Percentiles rank a stretch among this genome's conserved stretches.
Evolutionary conservation across 1,284 basidiomycete species (phyloP).

Genomic region (Tilletia horrida): DNA sequence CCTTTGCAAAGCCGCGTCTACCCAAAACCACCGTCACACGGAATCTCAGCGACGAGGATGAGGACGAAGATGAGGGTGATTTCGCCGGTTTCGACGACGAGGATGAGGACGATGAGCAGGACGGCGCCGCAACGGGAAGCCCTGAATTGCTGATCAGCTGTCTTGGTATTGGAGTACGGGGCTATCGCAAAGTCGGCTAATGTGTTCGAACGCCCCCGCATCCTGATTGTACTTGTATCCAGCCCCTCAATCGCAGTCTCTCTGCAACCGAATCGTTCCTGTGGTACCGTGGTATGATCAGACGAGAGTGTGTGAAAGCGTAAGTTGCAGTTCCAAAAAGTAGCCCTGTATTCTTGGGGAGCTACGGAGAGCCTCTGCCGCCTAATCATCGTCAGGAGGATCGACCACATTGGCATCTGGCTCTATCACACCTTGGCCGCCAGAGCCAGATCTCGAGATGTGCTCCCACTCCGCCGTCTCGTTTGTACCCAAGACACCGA

Average conservation of each 20-base stretch:
- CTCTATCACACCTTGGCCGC: constrained; percentile 6
- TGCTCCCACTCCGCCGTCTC: constrained; percentile 17
- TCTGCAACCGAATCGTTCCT: no score
- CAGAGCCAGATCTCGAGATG: neutral
- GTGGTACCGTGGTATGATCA: no score
- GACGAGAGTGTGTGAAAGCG: no score
- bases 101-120: constrained; percentile 21
- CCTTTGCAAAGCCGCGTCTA: neutral
- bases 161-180: constrained; percentile 47
- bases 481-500: neutral
- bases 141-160: constrained; percentile 38
- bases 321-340: no score
- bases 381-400: neutral
- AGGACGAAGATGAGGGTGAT: constrained; percentile 21
- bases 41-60: constrained; percentile 23
- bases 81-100: constrained; percentile 1
- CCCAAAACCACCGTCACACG: neutral
- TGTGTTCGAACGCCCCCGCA: neutral
- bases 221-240: constrained; percentile 3
- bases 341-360: no score
- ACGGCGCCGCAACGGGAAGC: neutral
- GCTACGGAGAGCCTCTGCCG: no score
- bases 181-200: constrained; percentile 39
- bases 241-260: neutral
- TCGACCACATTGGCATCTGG: constrained; percentile 3